phyloP scores from a whole-genome alignment of 441 rosid species.

The Populus tomentosa region DNA sequence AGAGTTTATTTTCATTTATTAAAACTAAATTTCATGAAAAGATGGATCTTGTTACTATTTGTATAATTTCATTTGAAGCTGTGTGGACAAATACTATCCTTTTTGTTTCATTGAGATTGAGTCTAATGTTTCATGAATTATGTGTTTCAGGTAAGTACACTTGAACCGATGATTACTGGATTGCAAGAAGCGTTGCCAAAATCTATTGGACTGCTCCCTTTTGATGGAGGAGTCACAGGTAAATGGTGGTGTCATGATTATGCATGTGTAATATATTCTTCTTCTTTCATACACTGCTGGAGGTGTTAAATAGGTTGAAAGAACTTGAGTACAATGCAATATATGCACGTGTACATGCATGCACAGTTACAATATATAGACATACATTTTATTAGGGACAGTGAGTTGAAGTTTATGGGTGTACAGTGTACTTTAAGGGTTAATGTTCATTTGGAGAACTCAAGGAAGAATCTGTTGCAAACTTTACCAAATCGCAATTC shows the following conservation, averaged over 20 bases:
- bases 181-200: conserved; percentile 95
- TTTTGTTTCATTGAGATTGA: neutral
- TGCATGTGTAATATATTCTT: neutral
- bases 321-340: neutral
- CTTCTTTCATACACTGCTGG: neutral
- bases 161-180: conserved; percentile 91
- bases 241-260: neutral
- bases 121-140: conserved; percentile 15
- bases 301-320: neutral
- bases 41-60: neutral
- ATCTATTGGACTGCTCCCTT: conserved; percentile 95
- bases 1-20: conserved; percentile 5
- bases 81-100: neutral
- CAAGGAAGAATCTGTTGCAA: neutral
- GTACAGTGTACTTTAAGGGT: neutral
- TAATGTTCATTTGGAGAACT: neutral
- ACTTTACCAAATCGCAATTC: neutral
- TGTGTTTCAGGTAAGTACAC: conserved; percentile 57
- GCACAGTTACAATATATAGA: neutral
- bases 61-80: neutral
- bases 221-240: conserved; percentile 98
- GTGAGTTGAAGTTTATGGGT: neutral
- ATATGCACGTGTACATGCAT: neutral
- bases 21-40: neutral
- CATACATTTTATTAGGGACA: neutral